Percentiles rank a stretch among this genome's conserved stretches.
These are phyloP conservation scores for Dactylis glomerata DNA, from an alignment of 176 grass and related monocot genomes.

Conservation along the genomic window DNA sequence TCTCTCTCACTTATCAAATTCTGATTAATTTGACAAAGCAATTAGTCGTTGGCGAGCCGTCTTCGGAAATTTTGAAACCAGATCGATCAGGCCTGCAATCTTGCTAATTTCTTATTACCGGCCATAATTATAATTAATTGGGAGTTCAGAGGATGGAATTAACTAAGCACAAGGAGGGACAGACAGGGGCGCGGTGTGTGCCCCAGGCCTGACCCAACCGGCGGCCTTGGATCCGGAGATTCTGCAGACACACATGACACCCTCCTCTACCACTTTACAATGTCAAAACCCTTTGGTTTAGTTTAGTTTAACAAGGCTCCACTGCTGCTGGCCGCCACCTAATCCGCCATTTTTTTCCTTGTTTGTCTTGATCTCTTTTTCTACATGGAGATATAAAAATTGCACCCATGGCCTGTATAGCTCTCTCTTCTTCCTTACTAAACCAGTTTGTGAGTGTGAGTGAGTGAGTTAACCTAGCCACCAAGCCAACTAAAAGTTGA, in stretches of 20 bases:
- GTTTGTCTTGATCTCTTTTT: slow-evolving; percentile 1
- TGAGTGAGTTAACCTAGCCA: slow-evolving; percentile 36
- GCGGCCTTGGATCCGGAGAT: slow-evolving; percentile 85
- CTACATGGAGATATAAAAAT: slow-evolving; percentile 32
- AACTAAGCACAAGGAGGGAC: slow-evolving; percentile 40
- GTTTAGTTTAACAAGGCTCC: neutral
- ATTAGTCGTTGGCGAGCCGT: slow-evolving; percentile 27
- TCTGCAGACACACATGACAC: slow-evolving; percentile 45
- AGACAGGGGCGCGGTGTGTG: slow-evolving; percentile 30
- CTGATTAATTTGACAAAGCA: slow-evolving; percentile 19
- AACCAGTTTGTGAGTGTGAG: slow-evolving; percentile 13
- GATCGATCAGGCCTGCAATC: neutral
- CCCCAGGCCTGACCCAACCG: slow-evolving; percentile 38
- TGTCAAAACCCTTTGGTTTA: slow-evolving; percentile 19
- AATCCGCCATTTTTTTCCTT: slow-evolving; percentile 38
- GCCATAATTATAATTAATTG: neutral
- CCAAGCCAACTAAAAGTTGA: slow-evolving; percentile 35
- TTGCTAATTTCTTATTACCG: neutral
- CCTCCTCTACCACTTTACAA: neutral
- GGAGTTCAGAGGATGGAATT: slow-evolving; percentile 8
- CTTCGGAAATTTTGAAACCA: slow-evolving; percentile 31
- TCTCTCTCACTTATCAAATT: neutral
- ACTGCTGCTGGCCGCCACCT: slow-evolving; percentile 20
- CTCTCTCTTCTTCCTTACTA: slow-evolving; percentile 15
- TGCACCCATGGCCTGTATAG: neutral